A percentile compares a stretch with the other conserved stretches of the same genome.
phyloP scores from a whole-genome alignment of 208 protist genomes.

The Leishmania gerbilli region DNA sequence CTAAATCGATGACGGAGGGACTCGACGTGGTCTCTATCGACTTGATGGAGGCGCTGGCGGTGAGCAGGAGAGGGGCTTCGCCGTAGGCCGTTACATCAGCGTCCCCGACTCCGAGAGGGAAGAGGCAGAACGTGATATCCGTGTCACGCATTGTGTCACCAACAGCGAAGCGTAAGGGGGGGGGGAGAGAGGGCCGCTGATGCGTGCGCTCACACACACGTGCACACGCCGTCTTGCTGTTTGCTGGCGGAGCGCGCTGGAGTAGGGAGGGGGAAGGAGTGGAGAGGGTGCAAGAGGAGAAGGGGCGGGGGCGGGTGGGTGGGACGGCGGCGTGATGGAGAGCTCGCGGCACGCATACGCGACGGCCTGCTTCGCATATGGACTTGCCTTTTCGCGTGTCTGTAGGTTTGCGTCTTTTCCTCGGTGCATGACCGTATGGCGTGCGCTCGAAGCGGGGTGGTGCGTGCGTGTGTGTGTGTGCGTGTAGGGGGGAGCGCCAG shows the following conservation, averaged over 20 bases:
- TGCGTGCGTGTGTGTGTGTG: not conserved
- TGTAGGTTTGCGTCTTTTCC: not conserved
- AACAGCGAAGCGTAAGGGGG: too few relatives aligned
- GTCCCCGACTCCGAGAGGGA: conserved; percentile 24
- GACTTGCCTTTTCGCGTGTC: not conserved
- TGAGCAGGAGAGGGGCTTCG: conserved; percentile 23
- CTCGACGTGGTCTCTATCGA: not conserved
- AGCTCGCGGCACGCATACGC: not conserved
- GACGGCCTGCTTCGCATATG: not conserved
- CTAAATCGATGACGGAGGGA: not conserved
- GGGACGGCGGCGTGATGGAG: not conserved
- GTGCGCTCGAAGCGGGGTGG: not conserved
- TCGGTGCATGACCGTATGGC: not conserved
- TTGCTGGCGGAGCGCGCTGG: not conserved
- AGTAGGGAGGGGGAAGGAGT: not conserved
- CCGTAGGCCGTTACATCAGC: conserved; percentile 2
- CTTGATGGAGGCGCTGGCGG: conserved; percentile 6
- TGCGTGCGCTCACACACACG: not conserved
- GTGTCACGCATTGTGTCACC: not conserved
- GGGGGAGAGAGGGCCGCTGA: not conserved
- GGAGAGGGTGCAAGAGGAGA: not conserved
- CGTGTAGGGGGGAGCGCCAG: not conserved
- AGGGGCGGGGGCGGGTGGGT: not conserved
- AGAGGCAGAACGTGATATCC: conserved; percentile 21
- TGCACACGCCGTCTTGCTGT: not conserved